A percentile compares a stretch with the other conserved stretches of the same genome.
Conservation (phyloP, 768 basidiomycete genomes). For the Suillus weaverae region DNA sequence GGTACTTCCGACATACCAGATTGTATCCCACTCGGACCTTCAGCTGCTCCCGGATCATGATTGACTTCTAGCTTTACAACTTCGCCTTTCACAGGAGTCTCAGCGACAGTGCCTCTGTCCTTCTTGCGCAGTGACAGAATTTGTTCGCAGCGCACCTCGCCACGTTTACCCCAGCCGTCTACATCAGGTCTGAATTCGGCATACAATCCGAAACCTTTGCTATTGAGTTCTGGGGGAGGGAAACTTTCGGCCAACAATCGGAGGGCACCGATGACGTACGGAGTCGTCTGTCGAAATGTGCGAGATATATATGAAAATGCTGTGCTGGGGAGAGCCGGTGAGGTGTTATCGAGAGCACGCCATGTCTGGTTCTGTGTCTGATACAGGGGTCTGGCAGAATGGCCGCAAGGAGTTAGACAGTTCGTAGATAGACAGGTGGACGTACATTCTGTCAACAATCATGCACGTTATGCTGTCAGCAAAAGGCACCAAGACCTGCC, state of each 20-base stretch:
- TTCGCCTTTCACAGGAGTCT: conserved; percentile 12
- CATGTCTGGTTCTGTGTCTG: conserved; percentile 68
- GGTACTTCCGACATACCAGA: conserved; percentile 22
- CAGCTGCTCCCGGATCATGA: conserved; percentile 9
- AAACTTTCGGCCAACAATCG: conserved; percentile 66
- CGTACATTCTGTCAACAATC: conserved; percentile 39
- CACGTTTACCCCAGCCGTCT: conserved; percentile 82
- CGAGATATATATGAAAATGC: conserved; percentile 85
- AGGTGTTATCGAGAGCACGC: conserved; percentile 77
- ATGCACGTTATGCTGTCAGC: not conserved
- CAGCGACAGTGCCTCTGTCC: conserved; percentile 6
- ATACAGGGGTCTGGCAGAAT: conserved; percentile 66
- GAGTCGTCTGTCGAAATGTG: conserved; percentile 76
- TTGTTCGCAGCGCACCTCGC: conserved; percentile 65
- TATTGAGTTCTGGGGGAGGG: conserved; percentile 56
- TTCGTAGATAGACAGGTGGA: conserved; percentile 4
- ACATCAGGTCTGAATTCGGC: conserved; percentile 83
- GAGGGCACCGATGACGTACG: conserved; percentile 76
- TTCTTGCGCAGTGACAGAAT: conserved; percentile 62
- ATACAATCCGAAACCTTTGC: conserved; percentile 76
- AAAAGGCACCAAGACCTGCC: not conserved
- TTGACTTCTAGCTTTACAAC: conserved; percentile 22
- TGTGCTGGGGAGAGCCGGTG: conserved; percentile 66
- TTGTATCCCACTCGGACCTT: conserved; percentile 10
- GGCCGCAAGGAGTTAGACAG: not conserved